Base-by-base conservation (phyloP, 805 yeast genomes). In the Lachancea quebecensis region DNA sequence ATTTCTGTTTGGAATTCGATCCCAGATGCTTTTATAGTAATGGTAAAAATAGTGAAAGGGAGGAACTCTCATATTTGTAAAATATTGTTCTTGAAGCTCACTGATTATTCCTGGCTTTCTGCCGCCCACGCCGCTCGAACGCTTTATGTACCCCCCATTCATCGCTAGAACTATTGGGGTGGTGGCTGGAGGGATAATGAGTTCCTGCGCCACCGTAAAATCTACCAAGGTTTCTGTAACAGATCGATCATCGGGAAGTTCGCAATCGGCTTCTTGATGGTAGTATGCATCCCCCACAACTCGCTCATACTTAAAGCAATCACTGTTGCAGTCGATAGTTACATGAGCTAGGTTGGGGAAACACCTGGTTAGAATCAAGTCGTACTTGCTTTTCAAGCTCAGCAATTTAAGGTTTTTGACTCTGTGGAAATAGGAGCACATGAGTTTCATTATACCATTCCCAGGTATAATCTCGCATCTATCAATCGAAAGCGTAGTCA, bases 251-350 rank as follows among this genome's bases (percentile, higher is more conserved):
- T 45, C 40, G 36, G 54, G 57, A 10, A 33, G 35, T 12, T 39
- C 32, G 8, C 18, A 16, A 12, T 46, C 30, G 11, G 46, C 50
- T 6, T 50, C 49, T 11, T 51, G 45, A 36, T 53, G 56, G 39
- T 59, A 62, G 38, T 61, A 61, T 6, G 45, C 47, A 25, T 56
- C 62, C 32, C 48, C 45, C 6, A 56, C 64, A 8, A 55, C 41
- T 11, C 39, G 32, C 37, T 55, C 55, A 27, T 55, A 45, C 1
- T 47, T 49, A 42, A 70, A 79, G 11, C 78, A 68, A 21, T 62
- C 63, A 30, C 82, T 77, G 48, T 67, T 66, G 35, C 79, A 57
- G 53, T 79, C 84, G 11, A 79, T 58, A 9, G 67, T 61, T 17
- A 79, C 48, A 10, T 65, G 59, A 6, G 63, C 49, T 21, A 78